phyloP scores from a whole-genome alignment of 192 early-diverging fungal genomes.

The Umbelopsis ramanniana region DNA sequence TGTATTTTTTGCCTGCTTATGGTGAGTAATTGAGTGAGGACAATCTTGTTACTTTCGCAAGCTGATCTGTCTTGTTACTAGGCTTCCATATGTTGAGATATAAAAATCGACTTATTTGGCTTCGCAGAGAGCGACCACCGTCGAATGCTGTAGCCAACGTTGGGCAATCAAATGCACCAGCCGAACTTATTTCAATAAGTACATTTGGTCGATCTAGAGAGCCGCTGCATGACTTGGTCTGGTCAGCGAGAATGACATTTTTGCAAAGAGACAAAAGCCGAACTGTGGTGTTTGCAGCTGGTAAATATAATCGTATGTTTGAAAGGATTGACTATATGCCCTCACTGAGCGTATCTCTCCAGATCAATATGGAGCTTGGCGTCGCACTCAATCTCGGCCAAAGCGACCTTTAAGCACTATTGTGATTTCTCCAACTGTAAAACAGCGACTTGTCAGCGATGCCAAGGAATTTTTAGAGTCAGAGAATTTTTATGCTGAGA shows the following conservation, averaged over 20 bases:
- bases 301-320: background rate
- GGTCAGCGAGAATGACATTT: slow-evolving; percentile 58
- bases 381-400: slow-evolving; percentile 52
- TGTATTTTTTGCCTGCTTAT: slow-evolving; percentile 64
- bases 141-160: slow-evolving; percentile 34
- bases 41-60: background rate
- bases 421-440: slow-evolving; percentile 55
- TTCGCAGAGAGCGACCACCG: slow-evolving; percentile 48
- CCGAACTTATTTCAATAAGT: slow-evolving; percentile 60
- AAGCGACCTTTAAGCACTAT: slow-evolving; percentile 58
- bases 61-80: slow-evolving; percentile 15
- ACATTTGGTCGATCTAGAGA: slow-evolving; percentile 54
- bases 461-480: slow-evolving; percentile 57
- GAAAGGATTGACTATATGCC: no score
- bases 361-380: slow-evolving; percentile 74
- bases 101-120: slow-evolving; percentile 51
- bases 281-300: slow-evolving; percentile 65
- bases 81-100: slow-evolving; percentile 64
- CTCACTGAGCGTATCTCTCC: background rate
- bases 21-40: slow-evolving; percentile 35
- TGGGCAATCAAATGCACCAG: slow-evolving; percentile 27
- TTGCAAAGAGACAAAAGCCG: slow-evolving; percentile 61
- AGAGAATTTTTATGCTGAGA: slow-evolving; percentile 61
- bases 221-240: slow-evolving; percentile 54
- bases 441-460: slow-evolving; percentile 48